Evolutionary conservation across 179 eudicot species (phyloP), one percentile per base, ranked within the genome.

Genomic region (Silene vulgaris): DNA sequence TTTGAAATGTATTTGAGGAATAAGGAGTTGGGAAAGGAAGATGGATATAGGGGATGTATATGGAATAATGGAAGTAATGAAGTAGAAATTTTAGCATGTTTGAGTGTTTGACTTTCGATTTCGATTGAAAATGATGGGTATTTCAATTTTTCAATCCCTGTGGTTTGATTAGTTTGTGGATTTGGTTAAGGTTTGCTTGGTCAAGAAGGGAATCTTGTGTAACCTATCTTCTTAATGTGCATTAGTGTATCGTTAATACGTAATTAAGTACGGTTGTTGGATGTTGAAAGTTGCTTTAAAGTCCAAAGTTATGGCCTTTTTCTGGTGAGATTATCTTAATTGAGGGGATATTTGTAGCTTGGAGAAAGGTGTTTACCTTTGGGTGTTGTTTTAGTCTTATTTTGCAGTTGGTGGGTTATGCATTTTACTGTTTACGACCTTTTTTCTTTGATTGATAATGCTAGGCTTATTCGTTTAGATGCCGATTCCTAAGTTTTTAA

Each of bases 51-150:
- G 74, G 52, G 52, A 59, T 73, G 60, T 66, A 43, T 32, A 8
- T 20, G 66, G 69, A 56, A 74, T 74, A 74, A 23, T 23, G 26
- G 26, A 23, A 23, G n/a, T 23, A 23, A 40, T 61, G 59, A 61
- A 45, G 64, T 43, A 30, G n/a, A 62, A 26, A 26, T 54, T 8
- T 74, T 61, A 30, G 50, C 14, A 71, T 76, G 79, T 71, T 80
- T 80, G 48, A 40, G 48, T 40, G 48, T 40, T 80, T 80, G 83
- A 80, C 83, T 73, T 73, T 81, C 4, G 70, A 64, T 54, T 54
- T 61, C 7, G 23, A 17, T 57, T 73, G 73, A 66, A 78, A 75
- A 63, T 52, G 78, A 66, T 70, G 59, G 72, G 17, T 72, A 12
- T 75, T 45, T 77, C 56, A 61, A 78, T 12, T 75, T 75, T 45